Percentiles rank a stretch among this genome's conserved stretches.
These are phyloP conservation scores for Backusella mclennaniae DNA, from an alignment of 192 early-diverging fungal genomes.

Conservation along the genomic window DNA sequence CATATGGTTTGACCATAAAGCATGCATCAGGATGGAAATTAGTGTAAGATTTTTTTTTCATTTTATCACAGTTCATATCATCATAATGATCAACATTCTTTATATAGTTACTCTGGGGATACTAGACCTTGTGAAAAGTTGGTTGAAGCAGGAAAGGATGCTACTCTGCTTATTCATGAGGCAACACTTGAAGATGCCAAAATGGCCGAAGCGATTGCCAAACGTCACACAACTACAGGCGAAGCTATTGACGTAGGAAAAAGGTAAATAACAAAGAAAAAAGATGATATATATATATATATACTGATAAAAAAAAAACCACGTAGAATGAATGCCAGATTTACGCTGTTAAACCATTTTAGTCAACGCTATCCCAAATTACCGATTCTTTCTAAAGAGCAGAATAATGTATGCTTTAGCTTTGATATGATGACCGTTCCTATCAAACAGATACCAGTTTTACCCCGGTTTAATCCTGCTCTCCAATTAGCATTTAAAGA, in stretches of 20 bases:
- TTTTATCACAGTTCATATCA: too few species aligned
- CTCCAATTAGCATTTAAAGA: constrained; percentile 55
- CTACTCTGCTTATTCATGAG: constrained; percentile 88
- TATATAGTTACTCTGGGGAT: constrained; percentile 84
- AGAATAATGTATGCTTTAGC: constrained; percentile 58
- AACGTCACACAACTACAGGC: constrained; percentile 81
- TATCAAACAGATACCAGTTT: constrained; percentile 45
- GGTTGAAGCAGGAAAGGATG: constrained; percentile 62
- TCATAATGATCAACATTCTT: constrained; percentile 14
- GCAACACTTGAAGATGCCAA: constrained; percentile 83
- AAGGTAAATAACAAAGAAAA: constrained; percentile 34
- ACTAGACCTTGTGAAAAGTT: constrained; percentile 83
- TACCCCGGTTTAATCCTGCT: constrained; percentile 54
- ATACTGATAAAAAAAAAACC: neutral
- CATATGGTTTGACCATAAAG: constrained; percentile 74
- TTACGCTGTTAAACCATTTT: constrained; percentile 91
- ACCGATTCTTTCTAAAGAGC: constrained; percentile 53
- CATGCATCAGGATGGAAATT: constrained; percentile 74
- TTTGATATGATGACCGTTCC: constrained; percentile 77
- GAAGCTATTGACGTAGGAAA: constrained; percentile 86
- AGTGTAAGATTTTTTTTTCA: constrained; percentile 44
- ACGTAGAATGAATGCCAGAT: constrained; percentile 78
- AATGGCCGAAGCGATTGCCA: constrained; percentile 67
- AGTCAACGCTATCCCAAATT: constrained; percentile 93
- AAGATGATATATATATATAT: too few species aligned